phyloP scores from a whole-genome alignment of 2,329 filamentous ascomycete genomes.

The Penicillium aurantiogriseum region DNA sequence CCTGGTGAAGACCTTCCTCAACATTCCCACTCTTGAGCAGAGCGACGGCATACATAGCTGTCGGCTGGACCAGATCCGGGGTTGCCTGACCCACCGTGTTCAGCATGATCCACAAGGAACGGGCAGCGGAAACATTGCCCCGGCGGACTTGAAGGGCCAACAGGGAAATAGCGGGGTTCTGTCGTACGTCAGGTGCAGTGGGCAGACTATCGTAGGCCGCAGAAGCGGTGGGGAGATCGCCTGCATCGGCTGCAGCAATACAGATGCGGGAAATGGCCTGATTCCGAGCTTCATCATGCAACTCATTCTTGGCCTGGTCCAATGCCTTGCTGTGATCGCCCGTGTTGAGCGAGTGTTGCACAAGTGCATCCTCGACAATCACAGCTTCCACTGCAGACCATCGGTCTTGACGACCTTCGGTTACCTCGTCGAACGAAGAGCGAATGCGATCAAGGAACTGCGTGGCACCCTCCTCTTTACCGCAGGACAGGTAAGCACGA shows the following conservation, averaged over 20 bases:
- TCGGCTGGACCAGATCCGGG: slow-evolving; percentile 74
- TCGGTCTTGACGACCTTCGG: slow-evolving; percentile 55
- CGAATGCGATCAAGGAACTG: slow-evolving; percentile 83
- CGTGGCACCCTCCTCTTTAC: slow-evolving; percentile 75
- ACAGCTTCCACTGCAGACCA: slow-evolving; percentile 66
- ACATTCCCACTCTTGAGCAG: slow-evolving; percentile 82
- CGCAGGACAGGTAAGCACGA: slow-evolving; percentile 80
- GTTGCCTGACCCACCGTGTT: slow-evolving; percentile 58
- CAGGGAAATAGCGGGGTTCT: slow-evolving; percentile 69
- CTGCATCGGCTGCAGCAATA: slow-evolving; percentile 74
- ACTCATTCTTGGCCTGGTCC: slow-evolving; percentile 61
- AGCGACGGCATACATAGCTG: slow-evolving; percentile 85
- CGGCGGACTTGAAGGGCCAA: slow-evolving; percentile 81
- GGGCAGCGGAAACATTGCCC: slow-evolving; percentile 73
- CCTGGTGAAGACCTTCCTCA: slow-evolving; percentile 74
- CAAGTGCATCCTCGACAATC: slow-evolving; percentile 71
- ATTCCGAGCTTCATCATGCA: slow-evolving; percentile 59
- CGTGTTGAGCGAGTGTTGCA: slow-evolving; percentile 71
- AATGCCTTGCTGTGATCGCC: slow-evolving; percentile 73
- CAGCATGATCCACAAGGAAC: slow-evolving; percentile 77
- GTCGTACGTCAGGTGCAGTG: slow-evolving; percentile 52
- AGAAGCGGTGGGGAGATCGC: slow-evolving; percentile 66
- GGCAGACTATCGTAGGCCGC: slow-evolving; percentile 63
- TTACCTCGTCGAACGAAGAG: slow-evolving; percentile 50
- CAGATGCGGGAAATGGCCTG: slow-evolving; percentile 71